Conservation (phyloP, 1,284 basidiomycete species). For the Bondarzewia mesenterica region DNA sequence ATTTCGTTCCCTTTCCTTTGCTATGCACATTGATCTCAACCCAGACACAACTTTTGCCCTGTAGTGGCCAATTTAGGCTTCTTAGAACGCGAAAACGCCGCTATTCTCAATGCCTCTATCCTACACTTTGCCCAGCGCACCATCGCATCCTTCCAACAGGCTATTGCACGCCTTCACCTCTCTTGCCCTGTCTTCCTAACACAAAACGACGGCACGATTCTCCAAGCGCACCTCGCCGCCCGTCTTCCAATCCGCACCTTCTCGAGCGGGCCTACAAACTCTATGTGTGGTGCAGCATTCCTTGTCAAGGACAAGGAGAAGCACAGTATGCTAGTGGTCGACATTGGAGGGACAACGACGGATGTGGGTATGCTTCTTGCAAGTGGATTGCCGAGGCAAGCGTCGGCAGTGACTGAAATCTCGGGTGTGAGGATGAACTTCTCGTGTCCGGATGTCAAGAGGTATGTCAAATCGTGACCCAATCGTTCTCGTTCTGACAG, state of each 20-base stretch:
- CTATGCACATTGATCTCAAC: no score
- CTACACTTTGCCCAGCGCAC: constrained; percentile 41
- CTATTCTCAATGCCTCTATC: constrained; percentile 54
- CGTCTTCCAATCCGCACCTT: constrained; percentile 56
- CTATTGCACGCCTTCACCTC: constrained; percentile 36
- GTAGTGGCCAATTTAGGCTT: constrained; percentile 51
- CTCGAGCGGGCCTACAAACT: constrained; percentile 51
- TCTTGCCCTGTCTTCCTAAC: constrained; percentile 47
- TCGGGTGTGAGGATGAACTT: constrained; percentile 35
- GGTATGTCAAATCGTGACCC: no score
- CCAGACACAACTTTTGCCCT: no score
- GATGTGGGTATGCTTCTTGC: constrained; percentile 44
- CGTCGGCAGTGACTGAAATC: constrained; percentile 38
- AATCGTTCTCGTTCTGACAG: no score
- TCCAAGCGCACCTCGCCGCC: constrained; percentile 40
- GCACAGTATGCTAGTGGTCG: constrained; percentile 42
- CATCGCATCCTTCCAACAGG: constrained; percentile 41
- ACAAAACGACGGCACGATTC: constrained; percentile 52
- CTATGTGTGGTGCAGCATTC: constrained; percentile 52
- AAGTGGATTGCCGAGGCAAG: constrained; percentile 43
- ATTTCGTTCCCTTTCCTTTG: neutral
- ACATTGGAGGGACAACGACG: constrained; percentile 51
- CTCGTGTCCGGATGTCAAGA: constrained; percentile 37
- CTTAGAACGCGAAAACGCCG: constrained; percentile 54
- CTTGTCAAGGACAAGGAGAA: constrained; percentile 26